These are phyloP conservation scores for Syzygium syzygioides DNA, from an alignment of 441 rosid species.

Conservation along the genomic window DNA sequence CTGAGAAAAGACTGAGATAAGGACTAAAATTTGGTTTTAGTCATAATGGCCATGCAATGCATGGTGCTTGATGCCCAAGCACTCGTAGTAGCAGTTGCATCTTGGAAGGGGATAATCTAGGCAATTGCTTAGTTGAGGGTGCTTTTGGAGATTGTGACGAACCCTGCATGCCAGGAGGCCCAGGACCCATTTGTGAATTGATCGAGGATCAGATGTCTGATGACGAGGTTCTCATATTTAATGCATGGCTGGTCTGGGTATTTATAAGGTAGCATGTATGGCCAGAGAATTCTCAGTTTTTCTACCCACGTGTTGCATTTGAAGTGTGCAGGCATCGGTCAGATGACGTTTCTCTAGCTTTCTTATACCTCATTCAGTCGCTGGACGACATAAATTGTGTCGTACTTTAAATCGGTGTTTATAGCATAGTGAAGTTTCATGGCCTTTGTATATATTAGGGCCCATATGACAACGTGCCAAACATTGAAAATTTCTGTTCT, in stretches of 20 bases:
- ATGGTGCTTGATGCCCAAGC: not conserved
- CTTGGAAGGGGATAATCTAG: not conserved
- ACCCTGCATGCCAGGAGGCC: not conserved
- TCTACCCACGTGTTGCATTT: not conserved
- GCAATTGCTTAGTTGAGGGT: not conserved
- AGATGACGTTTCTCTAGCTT: not conserved
- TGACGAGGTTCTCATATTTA: not conserved
- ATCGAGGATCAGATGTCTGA: not conserved
- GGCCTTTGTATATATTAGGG: not conserved
- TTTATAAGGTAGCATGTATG: not conserved
- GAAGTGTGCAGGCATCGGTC: not conserved
- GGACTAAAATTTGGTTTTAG: not conserved
- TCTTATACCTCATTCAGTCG: not conserved
- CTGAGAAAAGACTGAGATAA: not conserved
- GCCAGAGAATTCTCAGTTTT: not conserved
- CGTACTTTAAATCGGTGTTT: not conserved
- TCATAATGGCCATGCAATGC: not conserved
- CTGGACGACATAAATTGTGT: not conserved
- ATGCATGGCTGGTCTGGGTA: not conserved
- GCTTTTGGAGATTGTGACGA: not conserved
- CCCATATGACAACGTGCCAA: no score
- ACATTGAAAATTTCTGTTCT: no score
- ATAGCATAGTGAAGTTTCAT: not conserved
- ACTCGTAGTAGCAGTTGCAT: not conserved
- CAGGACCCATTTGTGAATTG: not conserved